Conservation (phyloP, 1,284 basidiomycete genomes). For the Tilletia caries region DNA sequence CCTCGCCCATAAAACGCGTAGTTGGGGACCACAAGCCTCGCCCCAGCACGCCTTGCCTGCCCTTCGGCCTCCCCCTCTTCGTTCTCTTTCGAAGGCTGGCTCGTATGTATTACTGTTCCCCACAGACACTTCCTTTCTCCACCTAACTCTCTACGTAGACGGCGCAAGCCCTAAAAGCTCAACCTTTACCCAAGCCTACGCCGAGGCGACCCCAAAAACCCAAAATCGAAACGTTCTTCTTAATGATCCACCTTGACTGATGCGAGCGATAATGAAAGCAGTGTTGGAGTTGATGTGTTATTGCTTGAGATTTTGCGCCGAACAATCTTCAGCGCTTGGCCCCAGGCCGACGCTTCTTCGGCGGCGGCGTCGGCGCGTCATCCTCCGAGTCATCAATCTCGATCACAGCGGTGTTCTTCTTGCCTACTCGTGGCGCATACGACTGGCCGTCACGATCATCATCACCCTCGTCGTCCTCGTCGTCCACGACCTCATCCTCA, state of each 20-base stretch:
- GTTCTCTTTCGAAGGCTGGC: not conserved
- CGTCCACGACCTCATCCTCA: slow-evolving; percentile 15
- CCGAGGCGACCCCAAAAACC: not conserved
- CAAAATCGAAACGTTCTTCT: too few relatives aligned
- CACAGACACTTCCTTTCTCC: not conserved
- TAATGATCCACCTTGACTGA: too few relatives aligned
- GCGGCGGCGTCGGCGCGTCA: not conserved
- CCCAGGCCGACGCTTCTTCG: not conserved
- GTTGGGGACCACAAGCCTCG: too few relatives aligned
- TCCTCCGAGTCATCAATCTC: slow-evolving; percentile 1
- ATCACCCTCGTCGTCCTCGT: slow-evolving; percentile 23
- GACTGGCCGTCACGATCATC: slow-evolving; percentile 14
- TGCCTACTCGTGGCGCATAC: not conserved
- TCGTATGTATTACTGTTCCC: not conserved
- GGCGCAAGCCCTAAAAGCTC: not conserved
- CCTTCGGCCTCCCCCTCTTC: too few relatives aligned
- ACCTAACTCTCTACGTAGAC: not conserved
- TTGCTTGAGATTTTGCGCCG: too few relatives aligned
- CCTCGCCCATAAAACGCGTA: too few relatives aligned
- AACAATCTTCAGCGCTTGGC: not conserved
- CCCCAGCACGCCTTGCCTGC: too few relatives aligned
- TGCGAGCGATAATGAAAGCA: too few relatives aligned
- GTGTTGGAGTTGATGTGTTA: too few relatives aligned
- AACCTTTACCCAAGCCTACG: not conserved
- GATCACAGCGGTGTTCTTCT: slow-evolving; percentile 1